Evolutionary conservation across 257 asterid species (phyloP), one percentile per base, ranked within the genome.

Genomic region (Solanum chaucha): DNA sequence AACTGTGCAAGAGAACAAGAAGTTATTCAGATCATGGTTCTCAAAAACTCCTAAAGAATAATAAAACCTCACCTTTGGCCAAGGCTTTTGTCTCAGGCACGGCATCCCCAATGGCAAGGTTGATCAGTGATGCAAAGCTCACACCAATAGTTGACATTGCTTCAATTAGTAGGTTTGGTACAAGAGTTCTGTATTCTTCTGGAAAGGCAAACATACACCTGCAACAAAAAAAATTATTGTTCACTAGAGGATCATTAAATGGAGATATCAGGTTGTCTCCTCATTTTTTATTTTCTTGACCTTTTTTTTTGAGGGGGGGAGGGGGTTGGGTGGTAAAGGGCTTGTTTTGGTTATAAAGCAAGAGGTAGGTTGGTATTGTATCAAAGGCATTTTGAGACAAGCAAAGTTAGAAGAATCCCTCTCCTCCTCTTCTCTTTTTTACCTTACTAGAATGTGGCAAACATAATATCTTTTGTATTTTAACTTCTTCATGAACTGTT

Each of bases 191-290:
- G 90, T 94, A 95, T 89, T 97, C 99, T 89, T 95, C 98, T 64
- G 98, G 99, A 89, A 97, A 96, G 90, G 98, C 98, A 88, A 93
- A 94, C 90, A 90, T 88, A 88, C 98, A 97, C 99, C 99, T 96
- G 95, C 84, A 87, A 86, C 87, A 83, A 61, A 82, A 46, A 70
- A 38, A 46, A 9, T 32, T 38, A 67, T 61, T 36, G 38, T 82
- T 77, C 10, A 32, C 38, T 8, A 77, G 74, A 88, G 44, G 36
- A 13, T 14, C 5, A n/a, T 14, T 10, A 38, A 48, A 87, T 28
- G 48, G 67, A 17, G 44, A 81, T 28, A 51, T 28, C 68, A 46
- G 8, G 26, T 10, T 28, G 67, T 28, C 84, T 46, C 67, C 67
- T 41, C 61, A 26, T 80, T 80, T 17, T 12, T 24, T 77, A 6